Conservation (phyloP, 495 filamentous ascomycete species). For the Cryomyces antarcticus region DNA sequence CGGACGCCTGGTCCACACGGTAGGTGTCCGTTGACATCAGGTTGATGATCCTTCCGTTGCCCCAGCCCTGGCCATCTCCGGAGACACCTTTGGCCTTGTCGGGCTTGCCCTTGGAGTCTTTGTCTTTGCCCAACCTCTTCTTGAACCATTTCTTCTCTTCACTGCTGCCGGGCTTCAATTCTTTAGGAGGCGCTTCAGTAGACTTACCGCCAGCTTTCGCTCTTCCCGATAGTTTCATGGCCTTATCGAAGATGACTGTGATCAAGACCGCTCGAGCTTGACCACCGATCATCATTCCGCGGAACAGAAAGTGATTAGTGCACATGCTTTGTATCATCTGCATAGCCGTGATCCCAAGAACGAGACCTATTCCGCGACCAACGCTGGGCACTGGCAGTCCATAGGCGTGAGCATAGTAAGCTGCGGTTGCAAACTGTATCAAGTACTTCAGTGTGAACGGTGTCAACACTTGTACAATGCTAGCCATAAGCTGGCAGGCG, state of each 20-base stretch:
- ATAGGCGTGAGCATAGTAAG: conserved; percentile 29
- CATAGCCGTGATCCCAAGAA: conserved; percentile 20
- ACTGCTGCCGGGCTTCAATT: conserved; percentile 18
- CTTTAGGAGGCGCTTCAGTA: conserved; percentile 11
- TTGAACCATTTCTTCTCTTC: conserved; percentile 28
- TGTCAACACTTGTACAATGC: conserved; percentile 50
- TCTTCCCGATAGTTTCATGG: conserved; percentile 23
- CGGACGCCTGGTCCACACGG: conserved; percentile 65
- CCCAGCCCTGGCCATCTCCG: conserved; percentile 63
- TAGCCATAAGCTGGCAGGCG: conserved; percentile 49
- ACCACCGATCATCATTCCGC: conserved; percentile 22
- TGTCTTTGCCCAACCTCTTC: conserved; percentile 19
- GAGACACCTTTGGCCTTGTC: conserved; percentile 25
- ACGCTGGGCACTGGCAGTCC: conserved; percentile 11
- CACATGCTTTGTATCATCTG: conserved; percentile 19
- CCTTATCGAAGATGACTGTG: conserved; percentile 27
- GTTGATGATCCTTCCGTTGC: conserved; percentile 74
- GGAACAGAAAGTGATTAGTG: conserved; percentile 24
- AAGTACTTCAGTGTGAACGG: conserved; percentile 28
- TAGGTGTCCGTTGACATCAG: conserved; percentile 89
- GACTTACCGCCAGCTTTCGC: conserved; percentile 21
- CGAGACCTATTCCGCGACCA: conserved; percentile 19
- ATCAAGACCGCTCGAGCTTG: conserved; percentile 21
- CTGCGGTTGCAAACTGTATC: conserved; percentile 31
- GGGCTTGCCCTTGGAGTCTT: conserved; percentile 18